Percentiles rank a stretch among this genome's conserved stretches.
Evolutionary conservation across 2,329 filamentous ascomycete species (phyloP).

Genomic region (Xylaria sp.): DNA sequence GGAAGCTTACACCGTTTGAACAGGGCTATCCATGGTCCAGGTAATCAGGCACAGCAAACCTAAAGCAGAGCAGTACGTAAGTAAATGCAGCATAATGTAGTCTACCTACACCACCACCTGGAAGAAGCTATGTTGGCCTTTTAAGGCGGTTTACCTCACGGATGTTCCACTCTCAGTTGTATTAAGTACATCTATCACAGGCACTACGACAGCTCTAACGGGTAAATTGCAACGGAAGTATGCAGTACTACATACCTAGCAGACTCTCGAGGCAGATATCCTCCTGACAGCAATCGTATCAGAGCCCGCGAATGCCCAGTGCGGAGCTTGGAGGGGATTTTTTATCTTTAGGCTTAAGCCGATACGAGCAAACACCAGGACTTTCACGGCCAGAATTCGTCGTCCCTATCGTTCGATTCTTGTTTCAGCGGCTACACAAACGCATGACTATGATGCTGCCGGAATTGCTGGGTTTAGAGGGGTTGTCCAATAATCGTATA

Average conservation of each 20-base stretch:
- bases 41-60: conserved; percentile 6
- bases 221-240: conserved; percentile 1
- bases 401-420: conserved; percentile 21
- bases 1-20: neutral
- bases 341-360: neutral
- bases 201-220: neutral
- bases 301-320: neutral
- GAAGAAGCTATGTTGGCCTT: neutral
- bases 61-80: neutral
- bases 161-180: neutral
- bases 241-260: neutral
- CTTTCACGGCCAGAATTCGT: neutral
- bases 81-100: neutral
- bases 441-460: conserved; percentile 18
- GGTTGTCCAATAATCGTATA: conserved; percentile 24
- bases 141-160: neutral
- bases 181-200: no score
- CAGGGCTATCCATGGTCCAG: conserved; percentile 1
- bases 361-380: neutral
- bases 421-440: conserved; percentile 19
- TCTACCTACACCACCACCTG: neutral
- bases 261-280: neutral
- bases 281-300: neutral
- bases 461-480: conserved; percentile 18
- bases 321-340: neutral